Conservation (phyloP, 2,329 filamentous ascomycete species). For the Curvularia sp. region DNA sequence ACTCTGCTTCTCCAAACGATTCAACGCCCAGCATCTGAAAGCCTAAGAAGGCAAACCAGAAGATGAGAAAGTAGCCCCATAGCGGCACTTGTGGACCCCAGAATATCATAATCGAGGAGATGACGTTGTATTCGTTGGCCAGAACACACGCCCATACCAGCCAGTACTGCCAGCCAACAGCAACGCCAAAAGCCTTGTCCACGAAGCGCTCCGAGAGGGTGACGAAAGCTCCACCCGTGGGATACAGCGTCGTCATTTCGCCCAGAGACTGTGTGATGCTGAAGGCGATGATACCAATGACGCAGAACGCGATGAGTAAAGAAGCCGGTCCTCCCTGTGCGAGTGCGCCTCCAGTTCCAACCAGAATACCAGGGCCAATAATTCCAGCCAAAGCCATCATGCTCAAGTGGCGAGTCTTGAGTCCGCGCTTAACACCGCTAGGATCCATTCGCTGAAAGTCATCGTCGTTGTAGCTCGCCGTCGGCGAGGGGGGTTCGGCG, state of each 20-base stretch:
- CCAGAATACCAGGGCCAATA: slow-evolving; percentile 73
- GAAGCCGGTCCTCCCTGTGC: slow-evolving; percentile 73
- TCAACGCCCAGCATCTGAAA: slow-evolving; percentile 53
- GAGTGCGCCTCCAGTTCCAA: slow-evolving; percentile 74
- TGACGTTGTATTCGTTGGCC: slow-evolving; percentile 74
- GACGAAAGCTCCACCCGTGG: slow-evolving; percentile 74
- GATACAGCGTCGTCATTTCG: slow-evolving; percentile 76
- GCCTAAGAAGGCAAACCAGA: slow-evolving; percentile 49
- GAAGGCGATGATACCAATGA: slow-evolving; percentile 72
- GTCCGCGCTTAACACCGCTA: slow-evolving; percentile 70
- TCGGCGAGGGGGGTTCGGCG: slow-evolving; percentile 25
- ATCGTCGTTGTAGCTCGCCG: slow-evolving; percentile 31
- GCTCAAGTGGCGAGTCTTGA: slow-evolving; percentile 71
- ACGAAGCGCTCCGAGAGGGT: slow-evolving; percentile 70
- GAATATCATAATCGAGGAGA: slow-evolving; percentile 69
- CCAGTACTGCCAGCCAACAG: slow-evolving; percentile 46
- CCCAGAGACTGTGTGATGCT: slow-evolving; percentile 76
- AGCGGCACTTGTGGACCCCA: slow-evolving; percentile 63
- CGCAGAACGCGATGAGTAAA: slow-evolving; percentile 75
- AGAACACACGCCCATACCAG: slow-evolving; percentile 70
- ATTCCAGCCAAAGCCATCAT: slow-evolving; percentile 63
- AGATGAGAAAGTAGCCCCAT: slow-evolving; percentile 53
- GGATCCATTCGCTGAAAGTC: slow-evolving; percentile 58
- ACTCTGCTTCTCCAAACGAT: slow-evolving; percentile 53
- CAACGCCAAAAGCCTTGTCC: slow-evolving; percentile 33